Percentiles rank a stretch among this genome's conserved stretches.
Evolutionary conservation across 225 moss, liverwort and hornwort species (phyloP).

Genomic region (Pleurozium schreberi): DNA sequence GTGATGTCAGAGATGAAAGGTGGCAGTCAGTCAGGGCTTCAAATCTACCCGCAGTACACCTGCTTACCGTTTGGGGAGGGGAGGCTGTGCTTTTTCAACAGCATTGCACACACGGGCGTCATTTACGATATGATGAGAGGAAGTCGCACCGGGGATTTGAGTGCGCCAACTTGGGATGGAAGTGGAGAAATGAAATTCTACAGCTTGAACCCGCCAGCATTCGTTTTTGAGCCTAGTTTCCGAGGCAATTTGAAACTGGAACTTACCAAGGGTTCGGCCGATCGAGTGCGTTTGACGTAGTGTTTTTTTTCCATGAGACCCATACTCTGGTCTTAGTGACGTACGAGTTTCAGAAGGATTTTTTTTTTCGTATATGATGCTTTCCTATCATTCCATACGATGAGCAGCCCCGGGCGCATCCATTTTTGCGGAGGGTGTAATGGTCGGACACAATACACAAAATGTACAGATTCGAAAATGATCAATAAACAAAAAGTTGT

Average conservation of each 20-base stretch:
- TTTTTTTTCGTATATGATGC: neutral
- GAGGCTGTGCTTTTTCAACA: conserved; percentile 20
- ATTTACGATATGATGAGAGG: neutral
- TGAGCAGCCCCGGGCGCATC: neutral
- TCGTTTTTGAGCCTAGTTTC: conserved; percentile 12
- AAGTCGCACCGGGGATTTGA: neutral
- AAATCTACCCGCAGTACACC: neutral
- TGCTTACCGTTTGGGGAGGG: neutral
- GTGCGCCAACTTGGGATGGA: neutral
- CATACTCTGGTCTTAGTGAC: too few species aligned
- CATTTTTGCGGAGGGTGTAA: neutral
- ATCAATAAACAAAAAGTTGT: too few species aligned
- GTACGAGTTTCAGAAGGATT: neutral
- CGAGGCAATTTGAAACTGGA: neutral
- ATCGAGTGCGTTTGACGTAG: neutral
- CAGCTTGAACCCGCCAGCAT: neutral
- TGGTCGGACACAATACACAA: too few species aligned
- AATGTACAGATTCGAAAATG: neutral
- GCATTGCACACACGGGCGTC: neutral
- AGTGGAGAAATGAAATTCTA: neutral
- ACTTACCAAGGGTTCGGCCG: neutral
- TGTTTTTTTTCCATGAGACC: too few species aligned
- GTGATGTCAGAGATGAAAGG: neutral
- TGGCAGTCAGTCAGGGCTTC: neutral
- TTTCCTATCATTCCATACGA: neutral